These are phyloP conservation scores for Orobanche coerulescens DNA, from an alignment of 257 asterid species.

Conservation along the genomic window DNA sequence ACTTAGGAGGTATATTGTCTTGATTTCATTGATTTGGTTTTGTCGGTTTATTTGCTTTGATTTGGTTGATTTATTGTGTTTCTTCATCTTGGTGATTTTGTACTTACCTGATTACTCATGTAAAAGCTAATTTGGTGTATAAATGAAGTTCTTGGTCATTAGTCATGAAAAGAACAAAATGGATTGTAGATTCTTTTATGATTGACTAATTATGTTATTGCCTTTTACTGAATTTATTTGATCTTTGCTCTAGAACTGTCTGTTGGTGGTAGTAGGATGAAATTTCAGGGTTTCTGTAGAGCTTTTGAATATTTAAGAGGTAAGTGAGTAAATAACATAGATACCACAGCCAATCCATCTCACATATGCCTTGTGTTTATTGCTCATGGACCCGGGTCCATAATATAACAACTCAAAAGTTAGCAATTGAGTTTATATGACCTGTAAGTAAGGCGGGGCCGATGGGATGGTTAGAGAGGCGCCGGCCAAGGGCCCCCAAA, in stretches of 20 bases:
- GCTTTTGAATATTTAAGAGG: background rate
- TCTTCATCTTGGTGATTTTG: constrained; percentile 9
- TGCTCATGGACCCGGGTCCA: too few relatives aligned
- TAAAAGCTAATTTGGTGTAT: background rate
- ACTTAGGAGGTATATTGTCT: constrained; percentile 51
- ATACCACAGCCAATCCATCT: too few relatives aligned
- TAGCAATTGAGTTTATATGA: background rate
- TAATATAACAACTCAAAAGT: too few relatives aligned
- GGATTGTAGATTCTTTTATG: background rate
- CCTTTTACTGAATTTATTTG: background rate
- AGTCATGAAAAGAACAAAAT: background rate
- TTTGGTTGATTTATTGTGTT: constrained; percentile 1
- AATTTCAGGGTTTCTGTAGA: background rate
- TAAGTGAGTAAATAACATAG: too few relatives aligned
- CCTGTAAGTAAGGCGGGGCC: too few relatives aligned
- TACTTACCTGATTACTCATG: background rate
- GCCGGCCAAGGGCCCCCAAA: too few relatives aligned
- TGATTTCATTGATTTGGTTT: background rate
- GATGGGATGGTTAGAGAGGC: too few relatives aligned
- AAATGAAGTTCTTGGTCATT: background rate
- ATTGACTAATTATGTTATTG: too few relatives aligned
- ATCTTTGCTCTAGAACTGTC: background rate
- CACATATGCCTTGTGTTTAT: too few relatives aligned
- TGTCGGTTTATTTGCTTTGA: background rate
- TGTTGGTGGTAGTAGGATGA: background rate